Evolutionary conservation across 306 rosid species (phyloP), one percentile per base, ranked within the genome.

Genomic region (Arachis hypogaea): DNA sequence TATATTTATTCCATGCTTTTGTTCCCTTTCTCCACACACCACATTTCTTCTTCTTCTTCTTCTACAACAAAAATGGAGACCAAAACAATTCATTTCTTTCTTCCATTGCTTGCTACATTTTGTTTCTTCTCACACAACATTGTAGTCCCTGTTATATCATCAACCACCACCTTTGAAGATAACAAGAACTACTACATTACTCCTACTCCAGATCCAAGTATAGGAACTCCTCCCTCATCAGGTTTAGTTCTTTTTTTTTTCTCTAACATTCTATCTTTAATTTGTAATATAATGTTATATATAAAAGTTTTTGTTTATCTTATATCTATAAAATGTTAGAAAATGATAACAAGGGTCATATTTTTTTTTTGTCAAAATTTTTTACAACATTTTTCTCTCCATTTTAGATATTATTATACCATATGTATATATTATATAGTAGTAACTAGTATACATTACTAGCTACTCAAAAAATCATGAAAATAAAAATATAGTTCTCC

Each of bases 161-260:
- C 38, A 33, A 33, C 96, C 72, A 9, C 83, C 59, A 59, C 81
- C 77, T 44, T 73, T 79, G 85, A 77, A 68, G 97, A 90, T 63
- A 90, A 89, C 89, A 94, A 92, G 83, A 86, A 77, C 83, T 88
- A 76, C 73, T 85, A 80, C 85, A 6, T 78, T 22, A 22, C 28
- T 22, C 28, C 28, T 0, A 22, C 28, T 58, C 88, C 92, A 59
- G 87, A 87, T 69, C 97, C 92, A 55, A 76, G 78, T 66, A 5
- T 85, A 2, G 90, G 92, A 81, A 83, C 46, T 44, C 84, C 96
- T 57, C 90, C 89, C 5, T 0, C 83, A 74, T 0, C 83, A 74
- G 94, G 90, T 86, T 78, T 30, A 72, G 33, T 54, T 75, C 86
- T 69, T 82, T 78, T 59, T 72, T 71, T 76, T 7, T 18, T 52